A percentile compares a stretch with the other conserved stretches of the same genome.
Conservation (phyloP, 371 early-diverging fungal species). For the Mycotypha africana region DNA sequence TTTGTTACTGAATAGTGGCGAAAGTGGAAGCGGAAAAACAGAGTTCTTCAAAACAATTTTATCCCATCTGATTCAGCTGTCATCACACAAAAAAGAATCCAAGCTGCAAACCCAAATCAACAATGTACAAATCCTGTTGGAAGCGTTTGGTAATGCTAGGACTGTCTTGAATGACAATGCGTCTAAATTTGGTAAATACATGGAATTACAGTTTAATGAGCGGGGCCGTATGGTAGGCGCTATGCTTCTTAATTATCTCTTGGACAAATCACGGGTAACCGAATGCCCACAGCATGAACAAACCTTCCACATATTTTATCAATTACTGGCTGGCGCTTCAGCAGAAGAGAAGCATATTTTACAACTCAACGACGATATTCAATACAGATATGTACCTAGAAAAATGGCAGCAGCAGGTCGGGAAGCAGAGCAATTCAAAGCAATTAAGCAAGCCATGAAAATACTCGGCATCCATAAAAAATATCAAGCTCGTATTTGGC, state of each 20-base stretch:
- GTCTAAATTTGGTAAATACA: slow-evolving; percentile 88
- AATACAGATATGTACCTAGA: slow-evolving; percentile 29
- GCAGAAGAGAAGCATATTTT: slow-evolving; percentile 32
- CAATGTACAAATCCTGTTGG: slow-evolving; percentile 69
- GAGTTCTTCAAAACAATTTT: slow-evolving; percentile 59
- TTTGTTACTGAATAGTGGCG: slow-evolving; percentile 67
- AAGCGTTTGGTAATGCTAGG: slow-evolving; percentile 85
- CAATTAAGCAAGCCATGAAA: slow-evolving; percentile 70
- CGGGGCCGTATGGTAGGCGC: slow-evolving; percentile 85
- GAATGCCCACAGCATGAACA: slow-evolving; percentile 57
- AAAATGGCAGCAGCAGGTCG: slow-evolving; percentile 14
- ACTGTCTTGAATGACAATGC: slow-evolving; percentile 53
- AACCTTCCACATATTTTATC: slow-evolving; percentile 93
- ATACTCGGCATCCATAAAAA: slow-evolving; percentile 72
- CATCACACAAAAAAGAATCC: slow-evolving; percentile 77
- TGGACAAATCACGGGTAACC: slow-evolving; percentile 81
- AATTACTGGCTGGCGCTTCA: slow-evolving; percentile 56
- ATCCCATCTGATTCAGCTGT: slow-evolving; percentile 66
- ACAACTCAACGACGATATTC: slow-evolving; percentile 22
- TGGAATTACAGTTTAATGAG: slow-evolving; percentile 89
- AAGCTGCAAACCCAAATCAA: slow-evolving; percentile 71
- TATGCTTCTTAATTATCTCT: slow-evolving; percentile 85
- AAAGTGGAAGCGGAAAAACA: slow-evolving; percentile 88
- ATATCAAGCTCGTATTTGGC: slow-evolving; percentile 75
- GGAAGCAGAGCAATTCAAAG: slow-evolving; percentile 44